A percentile compares a stretch with the other conserved stretches of the same genome.
These are phyloP conservation scores for Wickerhamiella lipophila DNA, from an alignment of 805 yeast species.

Conservation along the genomic window DNA sequence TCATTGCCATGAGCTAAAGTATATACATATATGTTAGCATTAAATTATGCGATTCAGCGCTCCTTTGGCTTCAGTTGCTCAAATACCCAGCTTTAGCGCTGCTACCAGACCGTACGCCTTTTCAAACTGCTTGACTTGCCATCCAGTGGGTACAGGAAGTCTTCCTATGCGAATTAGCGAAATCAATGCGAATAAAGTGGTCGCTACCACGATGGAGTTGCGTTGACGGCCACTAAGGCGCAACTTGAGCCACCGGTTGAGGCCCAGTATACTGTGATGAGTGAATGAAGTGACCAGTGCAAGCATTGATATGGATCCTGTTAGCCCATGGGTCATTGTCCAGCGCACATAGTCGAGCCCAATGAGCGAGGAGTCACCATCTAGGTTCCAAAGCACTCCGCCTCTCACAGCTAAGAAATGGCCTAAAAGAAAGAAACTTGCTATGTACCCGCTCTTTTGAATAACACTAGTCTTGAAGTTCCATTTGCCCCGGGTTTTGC, in stretches of 20 bases:
- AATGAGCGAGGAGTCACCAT: constrained; percentile 49
- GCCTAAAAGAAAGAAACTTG: constrained; percentile 33
- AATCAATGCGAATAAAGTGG: neutral
- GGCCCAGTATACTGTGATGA: constrained; percentile 17
- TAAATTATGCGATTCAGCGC: neutral
- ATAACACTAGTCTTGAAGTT: constrained; percentile 27
- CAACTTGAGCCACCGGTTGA: constrained; percentile 1
- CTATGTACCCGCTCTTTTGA: constrained; percentile 39
- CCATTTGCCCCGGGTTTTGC: constrained; percentile 32
- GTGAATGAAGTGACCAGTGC: constrained; percentile 2
- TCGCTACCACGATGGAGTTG: neutral
- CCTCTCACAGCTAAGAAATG: constrained; percentile 41
- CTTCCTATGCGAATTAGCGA: constrained; percentile 1
- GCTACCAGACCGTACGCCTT: neutral
- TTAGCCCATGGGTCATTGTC: constrained; percentile 4
- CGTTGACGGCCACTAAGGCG: neutral
- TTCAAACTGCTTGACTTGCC: constrained; percentile 8
- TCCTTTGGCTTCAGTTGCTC: too few species aligned
- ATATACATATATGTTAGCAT: neutral
- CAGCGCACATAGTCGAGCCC: constrained; percentile 39
- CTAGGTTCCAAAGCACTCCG: constrained; percentile 40
- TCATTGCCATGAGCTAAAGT: neutral
- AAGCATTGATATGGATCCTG: constrained; percentile 6
- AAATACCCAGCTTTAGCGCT: neutral
- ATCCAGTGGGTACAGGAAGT: constrained; percentile 3